Percentiles rank a stretch among this genome's conserved stretches.
Evolutionary conservation across 1,284 basidiomycete species (phyloP).

Genomic region (Ustilago shanxiensis): DNA sequence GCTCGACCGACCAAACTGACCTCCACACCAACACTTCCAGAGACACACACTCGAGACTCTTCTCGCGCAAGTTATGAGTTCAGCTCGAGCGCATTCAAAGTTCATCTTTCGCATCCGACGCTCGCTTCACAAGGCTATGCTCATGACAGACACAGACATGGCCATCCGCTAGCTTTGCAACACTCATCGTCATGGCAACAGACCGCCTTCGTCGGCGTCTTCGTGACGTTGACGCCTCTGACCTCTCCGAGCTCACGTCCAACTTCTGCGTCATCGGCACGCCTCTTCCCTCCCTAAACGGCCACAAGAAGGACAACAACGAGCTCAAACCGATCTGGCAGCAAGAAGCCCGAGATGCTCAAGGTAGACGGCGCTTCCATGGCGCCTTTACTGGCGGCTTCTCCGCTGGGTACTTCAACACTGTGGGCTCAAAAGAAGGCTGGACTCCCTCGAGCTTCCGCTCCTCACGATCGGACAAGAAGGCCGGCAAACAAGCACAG

Average conservation of each 20-base stretch:
- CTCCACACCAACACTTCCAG: no score
- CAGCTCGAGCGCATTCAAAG: not conserved
- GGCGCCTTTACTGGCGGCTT: constrained; percentile 98
- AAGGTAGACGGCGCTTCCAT: constrained; percentile 90
- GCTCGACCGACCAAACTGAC: not conserved
- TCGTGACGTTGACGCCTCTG: constrained; percentile 81
- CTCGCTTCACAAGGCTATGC: not conserved
- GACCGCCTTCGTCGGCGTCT: constrained; percentile 76
- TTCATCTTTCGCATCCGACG: not conserved
- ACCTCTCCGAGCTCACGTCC: constrained; percentile 81
- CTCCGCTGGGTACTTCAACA: constrained; percentile 96
- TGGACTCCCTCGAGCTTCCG: constrained; percentile 89
- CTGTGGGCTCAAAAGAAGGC: constrained; percentile 96
- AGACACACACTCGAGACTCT: no score
- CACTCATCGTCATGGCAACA: constrained; percentile 70
- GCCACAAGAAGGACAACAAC: constrained; percentile 83
- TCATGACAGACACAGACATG: not conserved
- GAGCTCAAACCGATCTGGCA: constrained; percentile 98
- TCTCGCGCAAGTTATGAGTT: not conserved
- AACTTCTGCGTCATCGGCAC: constrained; percentile 94
- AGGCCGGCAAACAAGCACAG: constrained; percentile 4
- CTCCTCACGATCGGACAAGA: constrained; percentile 71
- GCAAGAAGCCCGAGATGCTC: constrained; percentile 94
- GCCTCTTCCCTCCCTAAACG: constrained; percentile 87
- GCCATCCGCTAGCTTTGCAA: not conserved